Percentiles rank a stretch among this genome's conserved stretches.
Conservation (phyloP, 148 eudicot genomes). For the Euryodendron excelsum region DNA sequence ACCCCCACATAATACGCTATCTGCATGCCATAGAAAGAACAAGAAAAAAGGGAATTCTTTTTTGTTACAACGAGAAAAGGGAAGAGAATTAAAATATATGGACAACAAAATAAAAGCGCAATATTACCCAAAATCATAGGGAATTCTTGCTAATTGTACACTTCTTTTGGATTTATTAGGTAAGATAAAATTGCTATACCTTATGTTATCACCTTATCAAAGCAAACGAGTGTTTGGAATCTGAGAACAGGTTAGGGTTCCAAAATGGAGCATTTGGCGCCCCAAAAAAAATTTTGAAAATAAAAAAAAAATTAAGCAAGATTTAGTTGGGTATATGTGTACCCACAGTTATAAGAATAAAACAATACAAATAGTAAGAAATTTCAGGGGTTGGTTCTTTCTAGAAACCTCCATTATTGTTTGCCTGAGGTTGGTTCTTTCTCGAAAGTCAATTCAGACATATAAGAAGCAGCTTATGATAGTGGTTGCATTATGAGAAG, state of each 20-base stretch:
- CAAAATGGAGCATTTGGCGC: not conserved
- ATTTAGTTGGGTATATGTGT: too few species aligned
- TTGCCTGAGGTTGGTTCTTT: not conserved
- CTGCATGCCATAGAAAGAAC: conserved; percentile 26
- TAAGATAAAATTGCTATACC: not conserved
- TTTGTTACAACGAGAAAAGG: too few species aligned
- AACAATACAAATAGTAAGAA: too few species aligned
- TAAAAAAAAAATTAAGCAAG: too few species aligned
- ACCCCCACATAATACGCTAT: conserved; percentile 75
- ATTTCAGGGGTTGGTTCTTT: too few species aligned
- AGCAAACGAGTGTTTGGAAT: not conserved
- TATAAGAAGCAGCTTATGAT: not conserved
- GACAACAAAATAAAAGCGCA: not conserved
- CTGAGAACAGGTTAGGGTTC: not conserved
- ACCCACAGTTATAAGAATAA: too few species aligned
- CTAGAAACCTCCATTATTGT: not conserved
- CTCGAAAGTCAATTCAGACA: not conserved
- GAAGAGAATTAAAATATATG: not conserved
- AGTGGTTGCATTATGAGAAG: not conserved
- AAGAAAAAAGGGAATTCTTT: not conserved
- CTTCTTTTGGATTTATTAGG: not conserved
- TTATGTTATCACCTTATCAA: not conserved
- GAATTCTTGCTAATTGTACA: not conserved
- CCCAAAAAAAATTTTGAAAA: too few species aligned
- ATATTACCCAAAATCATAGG: not conserved